Evolutionary conservation across 1,284 basidiomycete genomes (phyloP).

Genomic region (Trametes polyzona): DNA sequence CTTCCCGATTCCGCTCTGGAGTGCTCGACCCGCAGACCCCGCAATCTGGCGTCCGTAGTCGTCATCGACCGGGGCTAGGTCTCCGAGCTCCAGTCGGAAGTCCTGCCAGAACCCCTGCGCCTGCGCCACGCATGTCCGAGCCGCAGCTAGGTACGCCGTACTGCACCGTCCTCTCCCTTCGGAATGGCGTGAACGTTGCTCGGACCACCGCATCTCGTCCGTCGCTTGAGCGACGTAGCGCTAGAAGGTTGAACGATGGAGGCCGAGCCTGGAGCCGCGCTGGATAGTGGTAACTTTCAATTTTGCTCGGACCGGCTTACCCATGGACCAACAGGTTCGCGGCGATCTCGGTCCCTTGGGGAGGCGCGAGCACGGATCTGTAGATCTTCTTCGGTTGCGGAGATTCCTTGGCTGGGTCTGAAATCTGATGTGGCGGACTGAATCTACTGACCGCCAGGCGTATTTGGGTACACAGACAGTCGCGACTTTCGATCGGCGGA

Average conservation of each 20-base stretch:
- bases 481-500: slow-evolving; percentile 20
- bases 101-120: no score
- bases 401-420: slow-evolving; percentile 4
- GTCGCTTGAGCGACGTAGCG: no score
- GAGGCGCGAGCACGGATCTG: slow-evolving; percentile 9
- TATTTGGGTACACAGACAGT: not conserved
- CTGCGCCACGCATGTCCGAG: no score
- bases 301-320: slow-evolving; percentile 5
- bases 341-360: slow-evolving; percentile 22
- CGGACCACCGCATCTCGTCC: not conserved
- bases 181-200: no score
- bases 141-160: no score
- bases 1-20: not conserved
- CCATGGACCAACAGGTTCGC: slow-evolving; percentile 25
- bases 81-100: not conserved
- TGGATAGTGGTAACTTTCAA: slow-evolving; percentile 14
- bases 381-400: slow-evolving; percentile 22
- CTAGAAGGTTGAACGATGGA: not conserved
- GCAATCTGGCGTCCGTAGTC: not conserved
- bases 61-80: no score
- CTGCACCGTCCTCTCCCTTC: no score
- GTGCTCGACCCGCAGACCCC: not conserved
- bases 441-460: not conserved
- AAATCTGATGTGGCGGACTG: slow-evolving; percentile 5
- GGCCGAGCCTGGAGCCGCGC: not conserved